Evolutionary conservation across 176 grass and related monocot genomes (phyloP), one percentile per base, ranked within the genome.

Genomic region (Oryza glumipatula): DNA sequence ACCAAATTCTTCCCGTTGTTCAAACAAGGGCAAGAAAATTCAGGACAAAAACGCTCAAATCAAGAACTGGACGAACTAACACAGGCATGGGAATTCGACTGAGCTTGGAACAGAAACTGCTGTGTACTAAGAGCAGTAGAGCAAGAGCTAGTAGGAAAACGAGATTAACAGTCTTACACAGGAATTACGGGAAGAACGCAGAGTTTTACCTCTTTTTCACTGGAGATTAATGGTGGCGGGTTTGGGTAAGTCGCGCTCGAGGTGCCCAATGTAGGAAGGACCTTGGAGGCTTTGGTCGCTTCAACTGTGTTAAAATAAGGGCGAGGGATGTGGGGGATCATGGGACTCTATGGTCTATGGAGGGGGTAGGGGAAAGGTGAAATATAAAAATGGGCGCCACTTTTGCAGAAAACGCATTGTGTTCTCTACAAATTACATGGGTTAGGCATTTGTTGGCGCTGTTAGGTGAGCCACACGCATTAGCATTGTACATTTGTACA

Each of bases 141-240:
- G 65, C 76, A 52, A 17, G 68, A 74, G 13, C 56, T 44, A 7
- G 16, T 3, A 23, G 35, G 63, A 67, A 44, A 17, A 13, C 9
- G 14, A 36, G 6, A 38, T 60, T 56, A 45, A 32, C 23, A 17
- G 64, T 24, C 38, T 11, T 44, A 23, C 22, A 28, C 45, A 4
- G 32, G 43, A 81, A 86, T 82, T 38, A 77, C 8, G 17, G 17
- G 67, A 47, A 68, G 17, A 68, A 36, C 0, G 19, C 5, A 36
- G 10, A 7, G 30, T 32, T 36, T 82, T 86, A 82, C 83, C 88
- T 90, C 47, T 90, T 67, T 45, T 82, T 76, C 54, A 30, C 73
- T 24, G 58, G 49, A 41, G 77, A 89, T 76, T 21, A 11, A 65
- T 16, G 72, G 10, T 61, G 73, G 74, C 10, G 58, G 76, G 43